These are phyloP conservation scores for Nakazawaea peltata DNA, from an alignment of 805 yeast genomes.

Conservation along the genomic window DNA sequence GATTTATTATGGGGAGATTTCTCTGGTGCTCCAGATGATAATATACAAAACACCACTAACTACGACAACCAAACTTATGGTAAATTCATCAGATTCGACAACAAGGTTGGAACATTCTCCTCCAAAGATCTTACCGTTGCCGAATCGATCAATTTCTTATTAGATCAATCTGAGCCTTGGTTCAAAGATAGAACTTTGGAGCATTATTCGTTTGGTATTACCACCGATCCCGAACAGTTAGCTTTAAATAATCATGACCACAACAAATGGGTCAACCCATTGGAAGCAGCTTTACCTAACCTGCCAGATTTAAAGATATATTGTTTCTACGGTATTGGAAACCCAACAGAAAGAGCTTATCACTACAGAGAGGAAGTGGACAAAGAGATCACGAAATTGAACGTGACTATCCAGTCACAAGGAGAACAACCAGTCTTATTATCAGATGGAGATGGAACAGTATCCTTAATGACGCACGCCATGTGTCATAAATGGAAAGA, in stretches of 20 bases:
- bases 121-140: constrained; percentile 51
- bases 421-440: constrained; percentile 59
- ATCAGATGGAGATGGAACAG: constrained; percentile 96
- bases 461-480: constrained; percentile 76
- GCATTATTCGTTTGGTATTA: constrained; percentile 75
- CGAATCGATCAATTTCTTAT: constrained; percentile 59
- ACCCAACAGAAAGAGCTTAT: constrained; percentile 92
- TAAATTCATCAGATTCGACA: constrained; percentile 59
- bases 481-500: constrained; percentile 91
- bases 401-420: constrained; percentile 65
- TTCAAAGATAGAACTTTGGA: constrained; percentile 53
- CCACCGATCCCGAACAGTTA: constrained; percentile 53
- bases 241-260: constrained; percentile 58
- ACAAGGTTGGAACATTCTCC: constrained; percentile 34
- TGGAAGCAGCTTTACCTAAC: constrained; percentile 84
- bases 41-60: constrained; percentile 18
- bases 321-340: constrained; percentile 95
- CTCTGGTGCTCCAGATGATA: constrained; percentile 66
- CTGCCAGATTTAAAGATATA: constrained; percentile 89
- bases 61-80: constrained; percentile 43
- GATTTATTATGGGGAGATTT: constrained; percentile 79
- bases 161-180: constrained; percentile 70
- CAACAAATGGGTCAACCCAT: constrained; percentile 88
- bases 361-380: constrained; percentile 66
- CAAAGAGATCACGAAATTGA: constrained; percentile 42